These are phyloP conservation scores for Sordariomycetes sp. DNA, from an alignment of 2,329 filamentous ascomycete genomes.

Conservation along the genomic window DNA sequence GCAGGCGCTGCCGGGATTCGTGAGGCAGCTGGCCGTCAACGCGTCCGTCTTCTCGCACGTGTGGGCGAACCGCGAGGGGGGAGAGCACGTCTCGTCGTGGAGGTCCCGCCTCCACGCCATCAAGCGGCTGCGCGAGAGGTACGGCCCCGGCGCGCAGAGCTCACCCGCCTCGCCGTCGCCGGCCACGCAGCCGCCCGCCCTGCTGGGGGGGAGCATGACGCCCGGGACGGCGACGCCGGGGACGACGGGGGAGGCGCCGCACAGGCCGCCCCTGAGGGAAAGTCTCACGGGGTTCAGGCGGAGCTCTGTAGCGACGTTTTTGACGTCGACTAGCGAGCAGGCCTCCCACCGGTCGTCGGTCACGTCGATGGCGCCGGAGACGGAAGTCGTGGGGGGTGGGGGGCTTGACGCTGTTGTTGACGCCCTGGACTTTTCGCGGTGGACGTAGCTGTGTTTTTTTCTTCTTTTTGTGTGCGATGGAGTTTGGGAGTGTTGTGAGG, in stretches of 20 bases:
- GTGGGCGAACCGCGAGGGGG: slow-evolving; percentile 66
- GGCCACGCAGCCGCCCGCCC: neutral
- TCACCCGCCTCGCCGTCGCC: slow-evolving; percentile 12
- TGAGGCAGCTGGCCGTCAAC: slow-evolving; percentile 80
- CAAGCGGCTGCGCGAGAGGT: slow-evolving; percentile 61
- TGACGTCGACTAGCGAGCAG: slow-evolving; percentile 42
- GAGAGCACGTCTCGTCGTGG: slow-evolving; percentile 83
- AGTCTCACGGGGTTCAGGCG: slow-evolving; percentile 47
- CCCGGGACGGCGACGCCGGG: slow-evolving; percentile 10
- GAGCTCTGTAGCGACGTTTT: slow-evolving; percentile 53
- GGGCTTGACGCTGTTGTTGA: slow-evolving; percentile 28
- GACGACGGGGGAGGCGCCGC: slow-evolving; percentile 12
- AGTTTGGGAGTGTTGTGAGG: neutral
- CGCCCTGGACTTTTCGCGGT: slow-evolving; percentile 35
- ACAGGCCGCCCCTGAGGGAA: slow-evolving; percentile 39
- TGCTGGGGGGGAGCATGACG: slow-evolving; percentile 4
- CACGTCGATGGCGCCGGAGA: slow-evolving; percentile 38
- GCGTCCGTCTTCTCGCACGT: slow-evolving; percentile 87
- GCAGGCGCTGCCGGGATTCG: slow-evolving; percentile 69
- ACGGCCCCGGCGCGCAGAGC: slow-evolving; percentile 29
- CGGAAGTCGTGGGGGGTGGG: slow-evolving; percentile 26
- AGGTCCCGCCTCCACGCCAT: slow-evolving; percentile 77
- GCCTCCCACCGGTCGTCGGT: slow-evolving; percentile 45
- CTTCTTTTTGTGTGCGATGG: neutral
- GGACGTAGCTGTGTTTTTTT: slow-evolving; percentile 20